Conservation (phyloP, 2,329 filamentous ascomycete species). For the Trichoderma afroharzianum region DNA sequence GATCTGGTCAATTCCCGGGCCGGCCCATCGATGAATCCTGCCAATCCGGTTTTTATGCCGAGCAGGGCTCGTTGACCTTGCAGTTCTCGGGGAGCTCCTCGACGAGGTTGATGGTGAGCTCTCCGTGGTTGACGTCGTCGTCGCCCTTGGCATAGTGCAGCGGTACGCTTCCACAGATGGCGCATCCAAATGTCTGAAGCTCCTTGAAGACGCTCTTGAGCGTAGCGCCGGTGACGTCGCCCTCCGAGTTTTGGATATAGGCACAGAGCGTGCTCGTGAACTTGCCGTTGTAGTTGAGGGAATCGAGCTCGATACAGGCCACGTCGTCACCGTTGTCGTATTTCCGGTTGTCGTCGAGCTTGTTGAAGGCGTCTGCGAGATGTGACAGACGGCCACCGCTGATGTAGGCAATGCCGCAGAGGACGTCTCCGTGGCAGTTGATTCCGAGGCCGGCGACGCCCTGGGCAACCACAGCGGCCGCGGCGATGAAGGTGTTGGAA, state of each 20-base stretch:
- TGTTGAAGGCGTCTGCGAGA: not conserved
- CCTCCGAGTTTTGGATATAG: not conserved
- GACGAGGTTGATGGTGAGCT: constrained; percentile 11
- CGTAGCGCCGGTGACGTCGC: not conserved
- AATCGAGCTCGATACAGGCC: not conserved
- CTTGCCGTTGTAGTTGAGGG: not conserved
- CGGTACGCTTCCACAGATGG: constrained; percentile 8
- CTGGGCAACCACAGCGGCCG: not conserved
- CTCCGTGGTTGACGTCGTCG: constrained; percentile 5
- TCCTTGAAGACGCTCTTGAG: not conserved
- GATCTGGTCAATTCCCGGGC: not conserved
- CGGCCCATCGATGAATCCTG: not conserved
- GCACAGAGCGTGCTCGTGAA: constrained; percentile 6
- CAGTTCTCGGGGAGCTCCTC: constrained; percentile 4
- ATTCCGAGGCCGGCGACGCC: constrained; percentile 1
- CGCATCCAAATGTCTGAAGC: not conserved
- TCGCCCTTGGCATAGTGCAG: constrained; percentile 7
- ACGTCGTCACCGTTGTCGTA: constrained; percentile 2
- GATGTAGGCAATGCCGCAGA: constrained; percentile 3
- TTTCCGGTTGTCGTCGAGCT: not conserved
- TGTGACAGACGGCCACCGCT: not conserved
- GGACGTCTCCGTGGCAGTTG: not conserved
- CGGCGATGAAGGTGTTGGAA: not conserved
- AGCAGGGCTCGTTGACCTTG: not conserved
- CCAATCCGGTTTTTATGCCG: not conserved